Base-by-base conservation (phyloP, 768 basidiomycete species). In the Rhodotorula toruloides region DNA sequence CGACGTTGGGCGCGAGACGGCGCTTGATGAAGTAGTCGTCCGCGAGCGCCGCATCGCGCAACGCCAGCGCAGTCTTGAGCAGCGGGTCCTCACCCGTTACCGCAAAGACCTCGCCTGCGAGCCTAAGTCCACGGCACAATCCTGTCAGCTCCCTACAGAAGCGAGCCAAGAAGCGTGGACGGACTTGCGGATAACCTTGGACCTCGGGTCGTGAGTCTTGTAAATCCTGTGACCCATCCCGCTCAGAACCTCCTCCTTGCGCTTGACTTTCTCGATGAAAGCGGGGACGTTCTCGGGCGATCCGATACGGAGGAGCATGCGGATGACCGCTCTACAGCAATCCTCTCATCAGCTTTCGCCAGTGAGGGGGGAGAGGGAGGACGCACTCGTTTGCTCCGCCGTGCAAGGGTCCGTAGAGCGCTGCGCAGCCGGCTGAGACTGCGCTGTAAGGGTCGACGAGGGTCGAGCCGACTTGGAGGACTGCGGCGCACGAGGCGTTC, bases 151-250 rank as follows among this genome's bases (percentile, higher is more conserved):
- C 10, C 49, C 14, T 21, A n/a, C 12, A 0, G 22, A 5, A 27
- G 13, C 2, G 25, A 39, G 14, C 9, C n/a, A 19, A 19, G 59
- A 12, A 31, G 31, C 25, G 17, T 10, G 36, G 13, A 91, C 91
- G 7, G 86, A 90, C 79, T 88, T 87, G 63, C 90, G 86, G 56
- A 94, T 88, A 75, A 94, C 90, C 76, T 87, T 90, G 9, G 89
- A 91, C 29, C 91, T 84, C 31, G 91, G 91, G 77, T 94, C 91
- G 22, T 84, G 85, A 13, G 87, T 90, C 77, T 85, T 87, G 79
- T 90, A 90, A 29, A 90, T 84, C 13, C 89, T 85, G 77, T 94
- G 91, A 2, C 91, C 91, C 71, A 94, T 93, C 36, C 91, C 91
- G 53, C 88, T 90, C 34, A 94, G 81, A 2, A 93, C 89, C 75